Base-by-base conservation (phyloP, 768 basidiomycete genomes). In the Lanmaoa rubissima region DNA sequence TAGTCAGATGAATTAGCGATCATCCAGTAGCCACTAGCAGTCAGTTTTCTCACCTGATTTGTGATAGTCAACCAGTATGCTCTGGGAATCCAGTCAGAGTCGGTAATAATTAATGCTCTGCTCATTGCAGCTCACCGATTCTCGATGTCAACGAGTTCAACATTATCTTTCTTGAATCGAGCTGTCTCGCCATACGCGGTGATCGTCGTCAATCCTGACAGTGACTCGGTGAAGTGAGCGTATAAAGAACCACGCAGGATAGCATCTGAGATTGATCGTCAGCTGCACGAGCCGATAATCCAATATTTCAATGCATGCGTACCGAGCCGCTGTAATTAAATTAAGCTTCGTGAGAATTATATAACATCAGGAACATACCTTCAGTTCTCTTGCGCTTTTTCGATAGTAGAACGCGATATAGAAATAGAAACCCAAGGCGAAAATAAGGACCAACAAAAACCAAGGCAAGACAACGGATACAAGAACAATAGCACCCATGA, bases 161-260 rank as follows among this genome's bases (percentile, higher is more conserved):
- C 76, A 63, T 95, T 98, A 55, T 92, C 89, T 8, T 71, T 69
- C 44, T 79, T 73, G 78, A 97, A 98, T 14, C 94, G 81, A 3
- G 84, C 77, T 4, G 80, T 69, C 68, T 92, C 94, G 12, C 87
- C 86, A 58, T 96, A 97, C 0, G 93, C 92, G 31, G 93, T 84
- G 49, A 96, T 94, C 9, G 92, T 94, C 1, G 90, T 81, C 39
- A 96, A 72, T 17, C 95, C 95, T 12, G 88, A 87, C 12, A 97
- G 76, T 31, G 88, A 90, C 74, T 97, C 94, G 3, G 92, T 91
- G 73, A 97, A 97, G 67, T 95, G 93, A 1, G 92, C 87, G 69
- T 97, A 97, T 17, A 98, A 73, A 0, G 88, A 86, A 0, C 90
- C 90, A 26, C 94, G 85, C 31, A 97, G 71, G n/a, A 96, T 79